Evolutionary conservation across 2,329 filamentous ascomycete species (phyloP).

Genomic region (Aspergillus uvarum): DNA sequence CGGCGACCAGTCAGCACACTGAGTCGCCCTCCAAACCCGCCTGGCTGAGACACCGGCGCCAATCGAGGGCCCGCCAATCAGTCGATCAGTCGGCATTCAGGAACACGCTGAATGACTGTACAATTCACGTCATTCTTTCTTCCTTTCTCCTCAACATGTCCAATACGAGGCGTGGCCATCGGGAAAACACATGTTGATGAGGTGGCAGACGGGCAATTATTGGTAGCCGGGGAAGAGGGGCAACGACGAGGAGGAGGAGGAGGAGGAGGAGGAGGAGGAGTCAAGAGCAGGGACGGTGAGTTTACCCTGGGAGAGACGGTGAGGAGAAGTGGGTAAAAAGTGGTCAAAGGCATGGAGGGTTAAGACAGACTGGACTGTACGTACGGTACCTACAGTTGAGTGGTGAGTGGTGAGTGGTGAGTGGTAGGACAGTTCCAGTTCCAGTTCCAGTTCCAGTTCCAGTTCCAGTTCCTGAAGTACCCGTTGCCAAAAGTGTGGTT

Average conservation of each 20-base stretch:
- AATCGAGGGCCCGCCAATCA: conserved; percentile 4
- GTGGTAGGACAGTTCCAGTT: no score
- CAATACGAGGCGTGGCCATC: neutral
- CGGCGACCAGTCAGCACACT: neutral
- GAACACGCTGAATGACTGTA: neutral
- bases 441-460: no score
- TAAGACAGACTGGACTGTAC: no score
- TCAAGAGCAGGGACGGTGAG: neutral
- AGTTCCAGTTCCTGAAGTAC: no score
- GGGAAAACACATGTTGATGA: neutral
- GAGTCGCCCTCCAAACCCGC: neutral
- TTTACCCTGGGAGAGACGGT: neutral
- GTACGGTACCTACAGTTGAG: no score
- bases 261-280: neutral
- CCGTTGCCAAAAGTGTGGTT: no score
- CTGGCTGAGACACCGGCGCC: conserved; percentile 5
- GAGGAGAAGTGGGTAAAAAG: neutral
- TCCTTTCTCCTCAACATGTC: neutral
- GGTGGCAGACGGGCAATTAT: neutral
- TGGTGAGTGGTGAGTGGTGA: no score
- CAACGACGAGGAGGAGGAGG: neutral
- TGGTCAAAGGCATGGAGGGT: neutral
- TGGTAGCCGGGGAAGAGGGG: neutral
- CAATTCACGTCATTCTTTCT: neutral
- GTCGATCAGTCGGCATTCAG: neutral